Conservation (phyloP, 2,329 filamentous ascomycete genomes). For the Coleophoma eucalyptorum region DNA sequence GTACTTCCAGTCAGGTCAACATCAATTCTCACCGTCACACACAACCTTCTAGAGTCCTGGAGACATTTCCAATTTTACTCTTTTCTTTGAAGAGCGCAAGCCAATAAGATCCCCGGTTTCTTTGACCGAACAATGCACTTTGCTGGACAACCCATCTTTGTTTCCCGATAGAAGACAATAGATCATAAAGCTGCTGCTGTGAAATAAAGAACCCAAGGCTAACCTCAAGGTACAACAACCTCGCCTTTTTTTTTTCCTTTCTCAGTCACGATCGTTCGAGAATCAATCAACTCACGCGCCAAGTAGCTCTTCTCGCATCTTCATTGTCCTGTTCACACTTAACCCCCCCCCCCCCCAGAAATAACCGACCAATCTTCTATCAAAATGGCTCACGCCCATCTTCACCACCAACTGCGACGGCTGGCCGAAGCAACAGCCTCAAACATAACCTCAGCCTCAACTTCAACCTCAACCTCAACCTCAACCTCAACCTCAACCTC, state of each 20-base stretch:
- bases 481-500: neutral
- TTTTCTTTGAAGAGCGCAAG: slow-evolving; percentile 3
- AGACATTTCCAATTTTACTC: slow-evolving; percentile 4
- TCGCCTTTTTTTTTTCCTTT: neutral
- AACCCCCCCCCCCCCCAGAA: too few relatives aligned
- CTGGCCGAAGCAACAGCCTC: neutral
- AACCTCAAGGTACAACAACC: neutral
- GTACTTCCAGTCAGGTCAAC: neutral
- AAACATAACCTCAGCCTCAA: slow-evolving; percentile 1
- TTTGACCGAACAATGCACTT: slow-evolving; percentile 14
- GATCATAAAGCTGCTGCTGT: neutral
- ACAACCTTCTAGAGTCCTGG: neutral
- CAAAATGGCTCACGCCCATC: slow-evolving; percentile 2
- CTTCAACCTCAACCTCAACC: too few relatives aligned
- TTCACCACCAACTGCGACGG: neutral
- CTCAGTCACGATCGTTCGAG: neutral
- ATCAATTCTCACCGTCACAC: neutral
- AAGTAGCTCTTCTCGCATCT: neutral
- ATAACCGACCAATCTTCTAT: too few relatives aligned
- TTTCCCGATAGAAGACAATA: slow-evolving; percentile 15
- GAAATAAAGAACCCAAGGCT: neutral
- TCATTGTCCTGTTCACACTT: neutral
- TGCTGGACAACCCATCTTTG: slow-evolving; percentile 6
- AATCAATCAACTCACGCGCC: neutral
- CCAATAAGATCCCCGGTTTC: slow-evolving; percentile 1